Evolutionary conservation across 805 yeast genomes (phyloP).

Genomic region (Kluyveromyces aestuarii): DNA sequence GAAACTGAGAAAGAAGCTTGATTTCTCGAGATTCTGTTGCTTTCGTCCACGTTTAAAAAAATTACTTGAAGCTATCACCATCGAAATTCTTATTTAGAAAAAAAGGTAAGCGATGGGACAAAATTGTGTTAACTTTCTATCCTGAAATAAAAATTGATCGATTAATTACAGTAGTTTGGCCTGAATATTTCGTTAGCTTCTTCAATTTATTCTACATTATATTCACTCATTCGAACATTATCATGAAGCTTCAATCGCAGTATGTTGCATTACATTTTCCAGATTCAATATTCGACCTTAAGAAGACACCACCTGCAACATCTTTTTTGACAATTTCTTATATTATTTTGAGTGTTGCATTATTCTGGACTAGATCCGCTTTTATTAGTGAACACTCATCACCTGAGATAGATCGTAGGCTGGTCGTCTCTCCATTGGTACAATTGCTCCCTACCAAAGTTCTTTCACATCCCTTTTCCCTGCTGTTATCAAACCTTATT

Average conservation of each 20-base stretch:
- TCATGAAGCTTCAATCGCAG: constrained; percentile 11
- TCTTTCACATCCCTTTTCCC: constrained; percentile 53
- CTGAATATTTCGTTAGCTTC: no score
- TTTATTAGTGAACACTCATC: constrained; percentile 21
- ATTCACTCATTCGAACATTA: background rate
- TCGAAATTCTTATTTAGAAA: no score
- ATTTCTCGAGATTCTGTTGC: no score
- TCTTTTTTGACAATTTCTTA: constrained; percentile 35
- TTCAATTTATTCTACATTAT: no score
- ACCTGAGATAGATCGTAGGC: constrained; percentile 27
- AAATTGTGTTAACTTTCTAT: no score
- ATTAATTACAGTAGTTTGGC: no score
- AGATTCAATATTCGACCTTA: constrained; percentile 9
- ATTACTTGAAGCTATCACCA: no score
- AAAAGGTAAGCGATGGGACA: no score
- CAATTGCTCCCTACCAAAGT: constrained; percentile 57
- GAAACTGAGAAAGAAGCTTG: no score
- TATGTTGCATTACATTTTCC: constrained; percentile 17
- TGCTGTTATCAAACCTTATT: constrained; percentile 54
- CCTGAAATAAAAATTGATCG: no score
- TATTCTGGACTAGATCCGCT: constrained; percentile 35
- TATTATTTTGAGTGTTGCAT: constrained; percentile 31
- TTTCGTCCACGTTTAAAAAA: no score
- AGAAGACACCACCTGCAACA: constrained; percentile 39
- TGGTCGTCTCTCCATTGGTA: constrained; percentile 44